Percentiles rank a stretch among this genome's conserved stretches.
phyloP scores from a whole-genome alignment of 306 rosid genomes.

The Corylus avellana region DNA sequence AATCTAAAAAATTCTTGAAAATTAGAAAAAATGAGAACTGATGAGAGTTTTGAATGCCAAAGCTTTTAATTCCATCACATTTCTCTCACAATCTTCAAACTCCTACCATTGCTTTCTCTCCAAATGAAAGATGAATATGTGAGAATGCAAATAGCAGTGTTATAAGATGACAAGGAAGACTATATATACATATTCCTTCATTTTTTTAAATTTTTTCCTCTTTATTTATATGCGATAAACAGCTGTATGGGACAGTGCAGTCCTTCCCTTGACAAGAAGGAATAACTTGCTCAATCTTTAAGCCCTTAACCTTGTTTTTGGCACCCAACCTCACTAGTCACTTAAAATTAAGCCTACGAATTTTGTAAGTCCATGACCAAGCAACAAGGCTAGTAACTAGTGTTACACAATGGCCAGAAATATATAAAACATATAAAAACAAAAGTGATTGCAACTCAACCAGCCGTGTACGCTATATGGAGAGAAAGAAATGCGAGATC shows the following conservation, averaged over 20 bases:
- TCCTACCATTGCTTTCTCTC: too few species aligned
- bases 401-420: background rate
- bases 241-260: background rate
- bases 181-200: background rate
- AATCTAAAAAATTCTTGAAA: too few species aligned
- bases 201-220: background rate
- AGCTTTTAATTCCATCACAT: too few species aligned
- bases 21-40: too few species aligned
- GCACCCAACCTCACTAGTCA: slow-evolving; percentile 1
- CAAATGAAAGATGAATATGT: background rate
- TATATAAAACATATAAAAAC: background rate
- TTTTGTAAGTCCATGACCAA: background rate
- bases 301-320: background rate
- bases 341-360: slow-evolving; percentile 3
- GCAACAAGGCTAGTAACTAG: background rate
- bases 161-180: background rate
- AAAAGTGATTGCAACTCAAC: background rate
- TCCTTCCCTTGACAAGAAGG: background rate
- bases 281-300: background rate
- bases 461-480: too few species aligned
- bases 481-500: too few species aligned
- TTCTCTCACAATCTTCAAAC: too few species aligned
- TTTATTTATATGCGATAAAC: background rate
- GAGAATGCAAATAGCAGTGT: background rate
- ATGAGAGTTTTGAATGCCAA: too few species aligned